Conservation (phyloP, 2,329 filamentous ascomycete species). For the Cercospora citrullina region DNA sequence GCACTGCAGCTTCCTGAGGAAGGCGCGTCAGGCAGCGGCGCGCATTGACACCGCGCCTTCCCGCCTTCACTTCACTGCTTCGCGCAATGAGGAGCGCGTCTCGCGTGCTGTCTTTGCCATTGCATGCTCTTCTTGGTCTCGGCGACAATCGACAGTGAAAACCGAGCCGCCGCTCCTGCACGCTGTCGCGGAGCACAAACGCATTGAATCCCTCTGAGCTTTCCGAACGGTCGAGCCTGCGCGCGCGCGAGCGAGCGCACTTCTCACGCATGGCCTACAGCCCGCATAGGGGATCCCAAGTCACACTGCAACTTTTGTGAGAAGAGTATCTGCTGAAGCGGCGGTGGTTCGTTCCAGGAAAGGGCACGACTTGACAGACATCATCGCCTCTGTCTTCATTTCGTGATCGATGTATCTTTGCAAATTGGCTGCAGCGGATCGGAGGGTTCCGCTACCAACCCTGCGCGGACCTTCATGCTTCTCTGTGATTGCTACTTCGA, state of each 20-base stretch:
- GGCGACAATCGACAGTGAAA: background rate
- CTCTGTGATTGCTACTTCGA: background rate
- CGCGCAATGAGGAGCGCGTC: background rate
- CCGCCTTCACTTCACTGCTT: background rate
- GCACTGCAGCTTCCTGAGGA: slow-evolving; percentile 1
- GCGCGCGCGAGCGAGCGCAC: background rate
- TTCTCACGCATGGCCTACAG: background rate
- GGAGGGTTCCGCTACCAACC: background rate
- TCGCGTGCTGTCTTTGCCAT: background rate
- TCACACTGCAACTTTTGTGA: background rate
- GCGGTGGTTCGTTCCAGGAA: background rate
- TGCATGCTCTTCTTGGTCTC: too few species aligned
- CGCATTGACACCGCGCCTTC: slow-evolving; percentile 5
- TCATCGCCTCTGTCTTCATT: background rate
- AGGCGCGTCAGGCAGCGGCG: slow-evolving; percentile 6
- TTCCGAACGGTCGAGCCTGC: background rate
- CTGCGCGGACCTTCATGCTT: background rate
- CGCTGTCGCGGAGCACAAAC: background rate
- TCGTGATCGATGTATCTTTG: background rate
- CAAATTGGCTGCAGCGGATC: background rate
- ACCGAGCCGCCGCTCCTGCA: background rate
- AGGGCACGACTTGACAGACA: background rate
- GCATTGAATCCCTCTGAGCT: background rate
- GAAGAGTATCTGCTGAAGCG: background rate
- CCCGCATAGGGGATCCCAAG: background rate